Evolutionary conservation across 305 asterid species (phyloP), one percentile per base, ranked within the genome.

Genomic region (Fraxinus xanthoxyloides): DNA sequence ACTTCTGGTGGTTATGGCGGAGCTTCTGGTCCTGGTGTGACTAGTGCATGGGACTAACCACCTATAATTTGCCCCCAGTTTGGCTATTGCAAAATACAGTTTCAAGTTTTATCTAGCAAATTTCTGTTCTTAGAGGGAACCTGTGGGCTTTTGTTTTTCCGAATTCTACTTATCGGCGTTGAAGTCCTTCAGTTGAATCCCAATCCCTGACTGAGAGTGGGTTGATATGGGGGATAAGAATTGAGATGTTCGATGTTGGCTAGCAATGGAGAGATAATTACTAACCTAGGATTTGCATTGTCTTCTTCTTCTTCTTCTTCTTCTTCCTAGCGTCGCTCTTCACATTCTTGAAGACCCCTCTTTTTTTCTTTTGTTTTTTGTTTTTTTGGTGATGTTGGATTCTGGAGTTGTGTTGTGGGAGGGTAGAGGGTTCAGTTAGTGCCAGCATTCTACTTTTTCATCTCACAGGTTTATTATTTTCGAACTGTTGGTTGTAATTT

Each of bases 21-120:
- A 19, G 81, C 70, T 30, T 83, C 81, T 78, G 87, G 88, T 19
- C 65, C 87, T 21, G 87, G 86, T 15, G 86, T 70, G 63, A 78
- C 90, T 10, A 88, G 91, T 48, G 91, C 91, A 24, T 88, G 91
- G 91, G 91, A 86, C 81, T 88, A 77, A 28, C 77, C 6, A 2
- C 21, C 43, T 46, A 13, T 76, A 24, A 28, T 31, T 4, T 75
- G 24, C 21, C 13, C 61, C 5, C 32, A 1, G 28, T 78, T 34
- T 61, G 10, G 35, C 75, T 21, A 8, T 36, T 82, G 81, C 82
- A 65, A n/a, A 26, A 51, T 80, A 76, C 35, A 24, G 59, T 75
- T 78, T 34, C 17, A 67, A 24, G 56, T 75, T 24, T 77, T 75
- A 28, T 43, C 21, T 17, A 38, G 89, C 70, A 69, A 28, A 79